Percentiles rank a stretch among this genome's conserved stretches.
Evolutionary conservation across 371 early-diverging fungal species (phyloP).

Genomic region (Apophysomyces variabilis): DNA sequence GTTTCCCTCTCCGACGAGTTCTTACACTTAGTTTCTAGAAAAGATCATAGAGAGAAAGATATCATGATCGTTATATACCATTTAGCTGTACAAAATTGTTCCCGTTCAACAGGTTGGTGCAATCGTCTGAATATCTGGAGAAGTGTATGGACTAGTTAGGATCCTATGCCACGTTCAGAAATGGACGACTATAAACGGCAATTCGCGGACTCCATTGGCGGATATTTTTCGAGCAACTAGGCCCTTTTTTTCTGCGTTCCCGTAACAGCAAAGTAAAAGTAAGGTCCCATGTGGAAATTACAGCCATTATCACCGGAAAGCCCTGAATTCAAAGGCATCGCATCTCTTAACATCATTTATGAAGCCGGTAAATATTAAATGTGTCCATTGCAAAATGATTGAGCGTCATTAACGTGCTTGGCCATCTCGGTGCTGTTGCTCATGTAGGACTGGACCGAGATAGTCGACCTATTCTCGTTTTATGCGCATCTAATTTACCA

Average conservation of each 20-base stretch:
- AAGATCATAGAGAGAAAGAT: too few species aligned
- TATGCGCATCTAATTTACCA: constrained; percentile 84
- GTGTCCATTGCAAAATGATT: not conserved
- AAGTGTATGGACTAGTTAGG: too few species aligned
- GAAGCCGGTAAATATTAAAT: constrained; percentile 46
- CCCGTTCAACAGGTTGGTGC: too few species aligned
- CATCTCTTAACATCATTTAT: constrained; percentile 49
- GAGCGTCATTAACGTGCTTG: not conserved
- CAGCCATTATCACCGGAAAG: constrained; percentile 34
- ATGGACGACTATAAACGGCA: not conserved
- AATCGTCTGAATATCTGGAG: too few species aligned
- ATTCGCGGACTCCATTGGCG: not conserved
- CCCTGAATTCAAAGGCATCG: constrained; percentile 53
- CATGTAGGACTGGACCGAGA: constrained; percentile 82
- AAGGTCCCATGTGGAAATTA: constrained; percentile 31
- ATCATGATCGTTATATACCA: too few species aligned
- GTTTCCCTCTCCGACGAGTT: too few species aligned
- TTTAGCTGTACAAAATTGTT: too few species aligned
- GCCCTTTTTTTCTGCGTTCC: not conserved
- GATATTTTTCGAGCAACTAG: not conserved
- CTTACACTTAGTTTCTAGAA: too few species aligned
- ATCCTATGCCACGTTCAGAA: not conserved
- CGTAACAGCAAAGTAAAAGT: not conserved
- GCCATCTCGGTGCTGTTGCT: not conserved
- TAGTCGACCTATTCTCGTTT: constrained; percentile 78